phyloP scores from a whole-genome alignment of 1,139 yeast genomes.

The Hemisphaericaspora lyxosophila region DNA sequence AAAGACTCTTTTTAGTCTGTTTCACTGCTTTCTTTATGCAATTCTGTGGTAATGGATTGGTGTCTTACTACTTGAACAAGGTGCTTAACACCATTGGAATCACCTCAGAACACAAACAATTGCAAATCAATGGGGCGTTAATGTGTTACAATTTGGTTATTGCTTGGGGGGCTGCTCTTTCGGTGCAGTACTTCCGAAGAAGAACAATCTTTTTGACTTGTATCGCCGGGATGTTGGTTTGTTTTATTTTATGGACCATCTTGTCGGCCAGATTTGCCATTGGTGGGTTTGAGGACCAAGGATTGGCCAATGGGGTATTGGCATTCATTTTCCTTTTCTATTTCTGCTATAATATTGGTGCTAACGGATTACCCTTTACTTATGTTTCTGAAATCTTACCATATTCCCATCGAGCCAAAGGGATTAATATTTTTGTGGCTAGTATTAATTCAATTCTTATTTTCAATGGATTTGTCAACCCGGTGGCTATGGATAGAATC shows the following conservation, averaged over 20 bases:
- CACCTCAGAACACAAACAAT: conserved; percentile 39
- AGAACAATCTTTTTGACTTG: conserved; percentile 46
- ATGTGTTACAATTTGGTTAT: conserved; percentile 42
- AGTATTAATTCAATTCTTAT: conserved; percentile 23
- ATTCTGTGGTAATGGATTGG: conserved; percentile 52
- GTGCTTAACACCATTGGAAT: conserved; percentile 52
- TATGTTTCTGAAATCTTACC: conserved; percentile 46
- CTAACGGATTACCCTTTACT: conserved; percentile 39
- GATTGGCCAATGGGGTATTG: conserved; percentile 42
- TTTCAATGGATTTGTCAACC: conserved; percentile 49
- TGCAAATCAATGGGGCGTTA: conserved; percentile 46
- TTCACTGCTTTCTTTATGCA: conserved; percentile 42
- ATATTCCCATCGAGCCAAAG: conserved; percentile 45
- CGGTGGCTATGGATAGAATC: conserved; percentile 59
- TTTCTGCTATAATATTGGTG: conserved; percentile 36
- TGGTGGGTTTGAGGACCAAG: conserved; percentile 29
- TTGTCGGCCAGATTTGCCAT: conserved; percentile 38
- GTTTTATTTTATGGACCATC: conserved; percentile 39
- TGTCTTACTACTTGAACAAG: conserved; percentile 49
- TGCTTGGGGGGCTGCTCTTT: conserved; percentile 29
- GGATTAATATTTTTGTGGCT: conserved; percentile 33
- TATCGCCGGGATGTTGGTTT: conserved; percentile 34
- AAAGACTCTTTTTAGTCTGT: conserved; percentile 38
- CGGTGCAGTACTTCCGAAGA: conserved; percentile 35
- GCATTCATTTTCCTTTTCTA: conserved; percentile 47